Percentiles rank a stretch among this genome's conserved stretches.
phyloP scores from a whole-genome alignment of 345 rosid genomes.

The Citrus inodora region DNA sequence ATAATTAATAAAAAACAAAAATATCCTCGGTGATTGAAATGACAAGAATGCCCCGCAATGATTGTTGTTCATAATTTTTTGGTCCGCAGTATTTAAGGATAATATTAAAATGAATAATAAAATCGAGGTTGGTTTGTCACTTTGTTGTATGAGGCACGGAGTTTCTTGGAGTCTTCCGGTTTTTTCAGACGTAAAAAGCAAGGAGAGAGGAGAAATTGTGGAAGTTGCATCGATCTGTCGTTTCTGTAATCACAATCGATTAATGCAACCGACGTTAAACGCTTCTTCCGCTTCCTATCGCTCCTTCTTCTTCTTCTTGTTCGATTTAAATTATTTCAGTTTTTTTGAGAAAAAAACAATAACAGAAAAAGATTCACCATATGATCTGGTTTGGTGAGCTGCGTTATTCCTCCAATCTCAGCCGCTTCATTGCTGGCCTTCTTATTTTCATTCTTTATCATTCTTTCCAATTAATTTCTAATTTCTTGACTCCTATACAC shows the following conservation, averaged over 20 bases:
- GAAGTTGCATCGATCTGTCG: not conserved
- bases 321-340: not conserved
- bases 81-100: not conserved
- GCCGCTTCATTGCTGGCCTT: conserved; percentile 62
- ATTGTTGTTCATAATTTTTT: not conserved
- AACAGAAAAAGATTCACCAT: conserved; percentile 22
- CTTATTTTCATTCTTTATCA: conserved; percentile 44
- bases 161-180: not conserved
- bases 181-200: not conserved
- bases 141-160: too few relatives aligned
- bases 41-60: not conserved
- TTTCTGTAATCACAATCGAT: too few relatives aligned
- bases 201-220: not conserved
- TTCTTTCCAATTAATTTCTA: conserved; percentile 50
- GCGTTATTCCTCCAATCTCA: conserved; percentile 46
- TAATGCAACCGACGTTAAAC: conserved; percentile 8
- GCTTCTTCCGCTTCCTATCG: not conserved
- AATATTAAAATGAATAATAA: too few relatives aligned
- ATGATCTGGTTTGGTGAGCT: conserved; percentile 53
- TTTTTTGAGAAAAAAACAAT: not conserved
- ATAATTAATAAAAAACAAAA: too few relatives aligned
- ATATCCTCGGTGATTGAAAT: not conserved
- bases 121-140: not conserved
- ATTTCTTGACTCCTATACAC: conserved; percentile 58
- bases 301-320: not conserved